Evolutionary conservation across 495 filamentous ascomycete genomes (phyloP), one percentile per base, ranked within the genome.

Genomic region (Hypomontagnella submonticulosa): DNA sequence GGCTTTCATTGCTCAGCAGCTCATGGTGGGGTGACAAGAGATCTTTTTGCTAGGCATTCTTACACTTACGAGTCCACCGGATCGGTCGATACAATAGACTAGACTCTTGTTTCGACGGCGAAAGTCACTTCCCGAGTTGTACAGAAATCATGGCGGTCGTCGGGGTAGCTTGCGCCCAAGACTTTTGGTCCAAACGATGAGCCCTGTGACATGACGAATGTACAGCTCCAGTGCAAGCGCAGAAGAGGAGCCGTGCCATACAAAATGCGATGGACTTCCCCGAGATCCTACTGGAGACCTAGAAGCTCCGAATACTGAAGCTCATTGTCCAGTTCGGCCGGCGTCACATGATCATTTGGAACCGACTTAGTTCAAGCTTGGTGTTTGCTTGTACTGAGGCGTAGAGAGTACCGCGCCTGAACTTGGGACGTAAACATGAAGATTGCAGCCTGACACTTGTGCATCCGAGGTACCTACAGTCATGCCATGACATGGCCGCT

Each of bases 71-170:
- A 71, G 52, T 64, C 61, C 62, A 59, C 71, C 57, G 51, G 68
- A 69, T 71, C 62, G 65, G 71, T 69, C 69, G 68, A 73, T 67
- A 71, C 65, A 66, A 65, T 63, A 60, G 55, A 73, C 61, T 64
- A 56, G 61, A 61, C n/a, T 33, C 13, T 50, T 38, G 57, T 67
- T 66, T 56, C 63, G 19, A 58, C 50, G 51, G 38, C 57, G 50
- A 71, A 51, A 44, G 30, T 51, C 53, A 43, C 44, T 68, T 44
- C 55, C 61, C 53, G 47, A 44, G 53, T 36, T 43, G 51, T 58
- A 52, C 61, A 59, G 38, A 61, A 64, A 55, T 63, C 40, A 55
- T 36, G 50, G 53, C 32, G 50, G 42, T 47, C 18, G 47, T 66
- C 54, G 57, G 61, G 66, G 64, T 63, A 70, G 60, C 61, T 54